Evolutionary conservation across 208 protist species (phyloP), one percentile per base, ranked within the genome.

Genomic region (Leishmania tropica): DNA sequence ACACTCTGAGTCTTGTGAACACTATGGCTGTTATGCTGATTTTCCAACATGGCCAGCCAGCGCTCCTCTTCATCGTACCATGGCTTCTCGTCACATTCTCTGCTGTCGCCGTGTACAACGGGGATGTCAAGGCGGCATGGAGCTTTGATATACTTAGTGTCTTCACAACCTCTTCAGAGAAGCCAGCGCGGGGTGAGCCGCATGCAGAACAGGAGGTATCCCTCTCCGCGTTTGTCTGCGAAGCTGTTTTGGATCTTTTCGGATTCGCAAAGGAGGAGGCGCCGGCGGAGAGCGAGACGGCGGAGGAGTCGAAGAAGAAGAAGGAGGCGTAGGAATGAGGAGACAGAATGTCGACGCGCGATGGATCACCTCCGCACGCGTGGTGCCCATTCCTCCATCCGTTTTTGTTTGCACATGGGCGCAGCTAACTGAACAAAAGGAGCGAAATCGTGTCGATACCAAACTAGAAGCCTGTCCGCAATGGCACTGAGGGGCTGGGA

Each of bases 1-100:
- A 99, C 82, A 77, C 90, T 21, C 37, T 96, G 24, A 98, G 98
- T 77, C 84, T 99, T 42, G 75, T 96, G 8, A 96, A 96, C 76
- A 99, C 98, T 19, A 97, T 99, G 88, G 89, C 73, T 47, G 96
- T 99, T 45, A 99, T 99, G 99, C 48, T 99, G n/a, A 81, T 97
- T 37, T 99, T 97, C 81, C 79, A 96, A 73, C 91, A 96, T 81
- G 98, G 98, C 15, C 98, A 99, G 89, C 96, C 96, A 8, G 96
- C 96, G 35, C 87, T 98, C 31, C 87, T 98, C 53, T 98, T 96
- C 83, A 96, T 98, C 73, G 96, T 98, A 21, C 96, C 96, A 56
- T 98, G 92, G 91, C 87, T 97, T 28, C 83, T 96, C 8, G 86
- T 97, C 76, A 89, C 91, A 1, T 96, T 96, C 84, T 78, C 81